Conservation (phyloP, 768 basidiomycete genomes). For the Daedalea quercina region DNA sequence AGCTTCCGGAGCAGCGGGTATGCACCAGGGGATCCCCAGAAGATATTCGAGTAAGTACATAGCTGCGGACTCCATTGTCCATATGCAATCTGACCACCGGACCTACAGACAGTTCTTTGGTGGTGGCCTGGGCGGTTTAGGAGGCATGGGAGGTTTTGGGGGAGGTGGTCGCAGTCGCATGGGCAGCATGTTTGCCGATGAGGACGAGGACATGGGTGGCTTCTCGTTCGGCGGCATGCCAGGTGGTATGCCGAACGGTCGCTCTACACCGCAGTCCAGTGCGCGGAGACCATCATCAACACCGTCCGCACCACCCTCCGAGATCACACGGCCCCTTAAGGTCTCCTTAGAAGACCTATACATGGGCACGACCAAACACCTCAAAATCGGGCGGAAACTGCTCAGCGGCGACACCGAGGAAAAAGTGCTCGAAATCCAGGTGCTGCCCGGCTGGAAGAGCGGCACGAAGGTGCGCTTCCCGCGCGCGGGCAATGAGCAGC, state of each 20-base stretch:
- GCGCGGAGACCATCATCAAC: constrained; percentile 26
- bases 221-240: constrained; percentile 57
- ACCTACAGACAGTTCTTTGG: constrained; percentile 50
- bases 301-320: constrained; percentile 39
- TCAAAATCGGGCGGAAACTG: constrained; percentile 76
- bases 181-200: constrained; percentile 22
- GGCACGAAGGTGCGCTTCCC: constrained; percentile 94
- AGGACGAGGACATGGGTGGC: constrained; percentile 40
- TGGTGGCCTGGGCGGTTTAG: constrained; percentile 28
- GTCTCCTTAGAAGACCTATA: constrained; percentile 84
- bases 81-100: constrained; percentile 1
- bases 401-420: constrained; percentile 76
- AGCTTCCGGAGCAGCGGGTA: constrained; percentile 42
- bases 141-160: constrained; percentile 29
- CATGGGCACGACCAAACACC: constrained; percentile 76
- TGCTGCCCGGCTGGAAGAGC: constrained; percentile 91
- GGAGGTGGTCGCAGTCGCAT: constrained; percentile 11
- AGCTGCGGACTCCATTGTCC: not conserved
- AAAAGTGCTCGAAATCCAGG: constrained; percentile 74
- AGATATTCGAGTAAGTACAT: constrained; percentile 76
- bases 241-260: constrained; percentile 38
- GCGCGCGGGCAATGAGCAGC: constrained; percentile 75
- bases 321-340: constrained; percentile 79
- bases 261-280: constrained; percentile 19
- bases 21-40: constrained; percentile 74